phyloP scores from a whole-genome alignment of 1,284 basidiomycete genomes.

The Xerocomus minutiporus region DNA sequence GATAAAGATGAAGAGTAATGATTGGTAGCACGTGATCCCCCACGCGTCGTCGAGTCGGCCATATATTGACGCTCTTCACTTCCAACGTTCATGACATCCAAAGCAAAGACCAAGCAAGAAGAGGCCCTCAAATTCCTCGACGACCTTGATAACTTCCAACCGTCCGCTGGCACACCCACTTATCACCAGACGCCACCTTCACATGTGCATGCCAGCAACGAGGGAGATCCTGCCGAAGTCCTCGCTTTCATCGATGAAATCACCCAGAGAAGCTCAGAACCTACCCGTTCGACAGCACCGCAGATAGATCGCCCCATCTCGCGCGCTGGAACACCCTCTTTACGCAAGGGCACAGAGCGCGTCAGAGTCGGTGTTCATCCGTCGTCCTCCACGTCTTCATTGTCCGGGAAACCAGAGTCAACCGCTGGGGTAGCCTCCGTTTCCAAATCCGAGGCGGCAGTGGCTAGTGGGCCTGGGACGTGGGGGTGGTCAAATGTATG shows the following conservation, averaged over 20 bases:
- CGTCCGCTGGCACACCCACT: slow-evolving; percentile 27
- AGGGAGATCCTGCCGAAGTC: slow-evolving; percentile 70
- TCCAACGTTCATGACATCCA: slow-evolving; percentile 40
- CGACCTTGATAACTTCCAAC: slow-evolving; percentile 54
- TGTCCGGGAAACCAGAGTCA: slow-evolving; percentile 35
- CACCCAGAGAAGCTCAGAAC: slow-evolving; percentile 81
- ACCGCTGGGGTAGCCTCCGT: slow-evolving; percentile 21
- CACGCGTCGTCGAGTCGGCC: not conserved
- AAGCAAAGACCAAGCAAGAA: slow-evolving; percentile 78
- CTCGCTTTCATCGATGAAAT: slow-evolving; percentile 94
- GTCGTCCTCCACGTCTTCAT: slow-evolving; percentile 37
- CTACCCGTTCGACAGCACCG: slow-evolving; percentile 53
- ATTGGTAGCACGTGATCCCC: slow-evolving; percentile 18
- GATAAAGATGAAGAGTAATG: not conserved
- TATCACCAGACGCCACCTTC: slow-evolving; percentile 20
- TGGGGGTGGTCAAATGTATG: slow-evolving; percentile 87
- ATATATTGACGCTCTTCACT: not conserved
- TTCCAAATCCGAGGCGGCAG: slow-evolving; percentile 20
- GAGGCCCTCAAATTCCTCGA: slow-evolving; percentile 88
- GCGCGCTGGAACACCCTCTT: slow-evolving; percentile 64
- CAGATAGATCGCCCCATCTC: slow-evolving; percentile 58
- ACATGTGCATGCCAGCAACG: slow-evolving; percentile 30
- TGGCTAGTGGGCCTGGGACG: slow-evolving; percentile 27
- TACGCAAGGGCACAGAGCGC: slow-evolving; percentile 74
- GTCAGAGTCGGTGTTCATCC: slow-evolving; percentile 56